Conservation (phyloP, 352 stramenopile genomes). For the Peronosclerospora sorghi region DNA sequence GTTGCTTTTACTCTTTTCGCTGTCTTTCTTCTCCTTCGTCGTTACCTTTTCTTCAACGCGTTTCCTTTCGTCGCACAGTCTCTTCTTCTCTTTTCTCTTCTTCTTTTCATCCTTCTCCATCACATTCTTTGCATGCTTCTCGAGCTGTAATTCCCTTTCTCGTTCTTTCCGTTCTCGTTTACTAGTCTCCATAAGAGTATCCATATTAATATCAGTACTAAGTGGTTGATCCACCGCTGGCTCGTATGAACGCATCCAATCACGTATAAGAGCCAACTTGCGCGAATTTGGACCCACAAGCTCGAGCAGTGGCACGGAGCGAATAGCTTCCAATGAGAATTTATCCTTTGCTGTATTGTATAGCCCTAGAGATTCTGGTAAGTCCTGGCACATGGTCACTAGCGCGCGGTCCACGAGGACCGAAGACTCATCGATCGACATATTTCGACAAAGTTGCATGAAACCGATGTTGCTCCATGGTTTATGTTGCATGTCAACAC, state of each 20-base stretch:
- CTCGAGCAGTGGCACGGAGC: constrained; percentile 42
- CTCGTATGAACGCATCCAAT: constrained; percentile 70
- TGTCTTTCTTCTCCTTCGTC: background rate
- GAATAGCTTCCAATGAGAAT: constrained; percentile 45
- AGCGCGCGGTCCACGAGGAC: constrained; percentile 68
- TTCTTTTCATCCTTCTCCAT: constrained; percentile 19
- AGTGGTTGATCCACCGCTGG: constrained; percentile 39
- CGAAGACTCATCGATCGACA: constrained; percentile 61
- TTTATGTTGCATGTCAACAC: too few relatives aligned
- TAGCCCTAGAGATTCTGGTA: constrained; percentile 68
- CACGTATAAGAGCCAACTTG: constrained; percentile 51
- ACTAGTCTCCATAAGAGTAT: constrained; percentile 34
- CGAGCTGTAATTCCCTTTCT: constrained; percentile 23
- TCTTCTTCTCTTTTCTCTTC: constrained; percentile 3
- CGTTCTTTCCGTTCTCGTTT: constrained; percentile 40
- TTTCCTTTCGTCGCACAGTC: constrained; percentile 3
- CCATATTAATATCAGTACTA: constrained; percentile 42
- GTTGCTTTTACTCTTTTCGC: constrained; percentile 1
- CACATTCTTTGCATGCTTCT: constrained; percentile 34
- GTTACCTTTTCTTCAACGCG: constrained; percentile 4
- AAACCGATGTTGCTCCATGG: too few relatives aligned
- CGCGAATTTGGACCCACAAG: constrained; percentile 36
- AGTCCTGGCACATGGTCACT: constrained; percentile 60
- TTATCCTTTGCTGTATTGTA: constrained; percentile 71
- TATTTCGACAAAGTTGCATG: constrained; percentile 7